phyloP scores from a whole-genome alignment of 2,329 filamentous ascomycete genomes.

The Phialophora chinensis region DNA sequence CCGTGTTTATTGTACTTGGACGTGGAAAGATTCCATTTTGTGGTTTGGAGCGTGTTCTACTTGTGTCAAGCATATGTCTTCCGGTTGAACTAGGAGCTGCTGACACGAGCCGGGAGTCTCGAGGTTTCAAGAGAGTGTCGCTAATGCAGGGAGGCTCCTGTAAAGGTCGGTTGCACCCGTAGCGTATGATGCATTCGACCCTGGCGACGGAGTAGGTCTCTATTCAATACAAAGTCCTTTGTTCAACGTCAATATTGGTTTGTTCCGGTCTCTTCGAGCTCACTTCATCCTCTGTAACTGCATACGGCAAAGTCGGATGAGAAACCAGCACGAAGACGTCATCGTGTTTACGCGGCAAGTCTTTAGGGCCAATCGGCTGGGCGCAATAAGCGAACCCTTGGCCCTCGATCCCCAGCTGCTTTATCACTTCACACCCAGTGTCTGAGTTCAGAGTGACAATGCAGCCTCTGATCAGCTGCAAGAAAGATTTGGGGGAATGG shows the following conservation, averaged over 20 bases:
- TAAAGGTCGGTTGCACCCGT: background rate
- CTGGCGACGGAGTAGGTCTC: background rate
- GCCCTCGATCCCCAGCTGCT: background rate
- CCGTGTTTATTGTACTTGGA: conserved; percentile 2
- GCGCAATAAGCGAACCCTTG: conserved; percentile 18
- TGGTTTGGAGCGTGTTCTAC: conserved; percentile 6
- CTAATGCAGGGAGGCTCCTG: conserved; percentile 30
- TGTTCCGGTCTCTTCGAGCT: background rate
- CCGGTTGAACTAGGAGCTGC: conserved; percentile 1
- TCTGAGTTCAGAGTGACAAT: background rate
- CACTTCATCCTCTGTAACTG: background rate
- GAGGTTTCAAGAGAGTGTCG: conserved; percentile 19
- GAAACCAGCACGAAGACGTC: conserved; percentile 16
- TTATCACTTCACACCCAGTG: background rate
- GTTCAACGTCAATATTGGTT: background rate
- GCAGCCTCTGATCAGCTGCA: background rate
- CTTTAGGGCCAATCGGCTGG: conserved; percentile 17
- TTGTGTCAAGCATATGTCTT: background rate
- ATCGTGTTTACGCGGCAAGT: conserved; percentile 20
- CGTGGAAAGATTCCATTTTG: conserved; percentile 2
- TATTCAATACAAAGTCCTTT: background rate
- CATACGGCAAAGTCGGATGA: conserved; percentile 7
- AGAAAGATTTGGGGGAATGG: background rate
- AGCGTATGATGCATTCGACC: background rate
- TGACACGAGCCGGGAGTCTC: conserved; percentile 20